Evolutionary conservation across 441 rosid genomes (phyloP).

Genomic region (Theobroma grandiflorum): DNA sequence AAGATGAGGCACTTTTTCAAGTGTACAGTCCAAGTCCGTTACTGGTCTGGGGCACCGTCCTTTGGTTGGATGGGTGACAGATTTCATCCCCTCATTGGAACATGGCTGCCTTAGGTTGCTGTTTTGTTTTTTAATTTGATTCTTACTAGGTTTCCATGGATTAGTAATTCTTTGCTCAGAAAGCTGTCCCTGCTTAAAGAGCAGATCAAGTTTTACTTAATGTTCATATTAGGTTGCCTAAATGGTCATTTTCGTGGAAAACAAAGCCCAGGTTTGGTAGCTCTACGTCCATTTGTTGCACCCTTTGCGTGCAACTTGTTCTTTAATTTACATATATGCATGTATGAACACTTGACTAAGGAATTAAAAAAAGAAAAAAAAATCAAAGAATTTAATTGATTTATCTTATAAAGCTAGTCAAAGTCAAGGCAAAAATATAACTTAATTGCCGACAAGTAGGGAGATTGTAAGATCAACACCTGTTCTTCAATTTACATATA

Average conservation of each 20-base stretch:
- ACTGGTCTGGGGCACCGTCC: conserved; percentile 34
- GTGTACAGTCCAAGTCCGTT: neutral
- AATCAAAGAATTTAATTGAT: too few species aligned
- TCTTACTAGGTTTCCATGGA: neutral
- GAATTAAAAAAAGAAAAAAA: too few species aligned
- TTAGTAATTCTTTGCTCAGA: neutral
- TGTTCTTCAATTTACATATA: too few species aligned
- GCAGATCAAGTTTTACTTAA: neutral
- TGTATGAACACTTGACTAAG: too few species aligned
- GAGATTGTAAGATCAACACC: too few species aligned
- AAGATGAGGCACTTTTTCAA: neutral
- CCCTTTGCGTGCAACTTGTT: neutral
- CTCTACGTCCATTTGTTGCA: too few species aligned
- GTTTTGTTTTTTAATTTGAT: neutral
- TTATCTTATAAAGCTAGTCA: too few species aligned
- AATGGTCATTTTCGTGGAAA: neutral
- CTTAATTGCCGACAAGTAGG: too few species aligned
- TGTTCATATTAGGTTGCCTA: neutral
- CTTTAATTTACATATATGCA: too few species aligned
- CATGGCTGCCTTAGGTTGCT: neutral
- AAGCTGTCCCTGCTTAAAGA: too few species aligned
- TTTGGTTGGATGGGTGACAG: conserved; percentile 13
- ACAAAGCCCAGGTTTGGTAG: too few species aligned
- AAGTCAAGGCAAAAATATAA: too few species aligned
- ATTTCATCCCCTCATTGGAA: conserved; percentile 13